phyloP scores from a whole-genome alignment of 2,329 filamentous ascomycete genomes.

The Emmonsiellopsis sp. region DNA sequence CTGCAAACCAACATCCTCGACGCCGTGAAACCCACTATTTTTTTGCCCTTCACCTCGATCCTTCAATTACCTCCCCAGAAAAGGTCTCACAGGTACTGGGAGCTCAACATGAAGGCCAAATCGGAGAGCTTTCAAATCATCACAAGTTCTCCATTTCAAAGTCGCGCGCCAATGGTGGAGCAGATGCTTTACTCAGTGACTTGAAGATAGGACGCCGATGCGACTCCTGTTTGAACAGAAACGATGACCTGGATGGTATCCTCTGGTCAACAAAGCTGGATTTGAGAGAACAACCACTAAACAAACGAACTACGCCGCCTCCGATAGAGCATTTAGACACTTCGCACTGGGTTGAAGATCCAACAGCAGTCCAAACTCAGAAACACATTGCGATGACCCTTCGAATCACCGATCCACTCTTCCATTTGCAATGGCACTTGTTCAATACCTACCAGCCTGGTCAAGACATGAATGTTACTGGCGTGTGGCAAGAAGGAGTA shows the following conservation, averaged over 20 bases:
- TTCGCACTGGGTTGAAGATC: constrained; percentile 6
- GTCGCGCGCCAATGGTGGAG: constrained; percentile 33
- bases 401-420: constrained; percentile 81
- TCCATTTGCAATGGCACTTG: constrained; percentile 90
- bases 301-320: constrained; percentile 39
- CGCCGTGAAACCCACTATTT: constrained; percentile 79
- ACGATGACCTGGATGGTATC: constrained; percentile 60
- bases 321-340: neutral
- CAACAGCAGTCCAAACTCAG: constrained; percentile 25
- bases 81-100: constrained; percentile 62
- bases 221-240: constrained; percentile 27
- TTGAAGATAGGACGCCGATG: constrained; percentile 45
- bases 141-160: constrained; percentile 71
- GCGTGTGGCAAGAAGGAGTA: constrained; percentile 80
- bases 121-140: constrained; percentile 70
- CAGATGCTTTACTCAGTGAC: constrained; percentile 41
- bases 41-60: constrained; percentile 78
- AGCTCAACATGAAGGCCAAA: constrained; percentile 67
- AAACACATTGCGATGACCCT: constrained; percentile 57
- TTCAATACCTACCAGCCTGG: constrained; percentile 71
- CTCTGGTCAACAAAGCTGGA: constrained; percentile 72
- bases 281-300: constrained; percentile 51
- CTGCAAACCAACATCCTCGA: constrained; percentile 34
- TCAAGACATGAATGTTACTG: constrained; percentile 94
- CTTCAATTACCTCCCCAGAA: constrained; percentile 46